phyloP scores from a whole-genome alignment of 345 rosid genomes.

The Eucalyptus camaldulensis region DNA sequence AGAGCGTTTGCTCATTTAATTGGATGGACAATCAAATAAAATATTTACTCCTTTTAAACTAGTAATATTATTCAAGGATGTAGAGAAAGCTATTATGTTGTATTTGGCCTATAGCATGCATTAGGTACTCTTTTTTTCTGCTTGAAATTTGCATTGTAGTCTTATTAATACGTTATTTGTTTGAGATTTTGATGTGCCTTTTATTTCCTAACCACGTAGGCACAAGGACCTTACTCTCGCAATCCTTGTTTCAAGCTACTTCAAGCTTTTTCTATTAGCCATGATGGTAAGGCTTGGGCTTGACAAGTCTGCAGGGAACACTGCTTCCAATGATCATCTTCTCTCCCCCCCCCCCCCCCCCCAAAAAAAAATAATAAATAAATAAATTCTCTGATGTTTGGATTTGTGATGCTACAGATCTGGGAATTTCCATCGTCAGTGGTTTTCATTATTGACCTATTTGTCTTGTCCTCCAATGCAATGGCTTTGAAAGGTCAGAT shows the following conservation, averaged over 20 bases:
- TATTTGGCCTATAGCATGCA: neutral
- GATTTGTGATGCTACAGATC: constrained; percentile 25
- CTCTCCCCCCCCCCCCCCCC: neutral
- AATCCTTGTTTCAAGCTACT: constrained; percentile 62
- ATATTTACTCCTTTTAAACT: neutral
- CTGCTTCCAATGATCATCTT: neutral
- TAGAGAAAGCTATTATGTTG: neutral
- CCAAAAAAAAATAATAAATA: too few species aligned
- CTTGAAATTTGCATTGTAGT: neutral
- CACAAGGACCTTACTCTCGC: constrained; percentile 35
- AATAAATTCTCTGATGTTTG: neutral
- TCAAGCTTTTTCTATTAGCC: constrained; percentile 57
- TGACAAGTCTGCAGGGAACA: neutral
- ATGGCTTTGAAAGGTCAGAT: constrained; percentile 70
- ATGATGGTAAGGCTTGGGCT: constrained; percentile 38
- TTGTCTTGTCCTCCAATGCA: constrained; percentile 59
- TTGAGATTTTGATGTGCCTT: neutral
- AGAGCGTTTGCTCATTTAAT: neutral
- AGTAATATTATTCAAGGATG: neutral
- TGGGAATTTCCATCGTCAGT: constrained; percentile 81
- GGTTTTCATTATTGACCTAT: constrained; percentile 53
- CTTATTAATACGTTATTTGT: neutral
- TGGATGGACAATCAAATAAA: neutral
- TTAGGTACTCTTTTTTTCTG: neutral
- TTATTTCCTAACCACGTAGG: constrained; percentile 3